A percentile compares a stretch with the other conserved stretches of the same genome.
Evolutionary conservation across 768 basidiomycete genomes (phyloP).

Genomic region (Tricholoma sp.): DNA sequence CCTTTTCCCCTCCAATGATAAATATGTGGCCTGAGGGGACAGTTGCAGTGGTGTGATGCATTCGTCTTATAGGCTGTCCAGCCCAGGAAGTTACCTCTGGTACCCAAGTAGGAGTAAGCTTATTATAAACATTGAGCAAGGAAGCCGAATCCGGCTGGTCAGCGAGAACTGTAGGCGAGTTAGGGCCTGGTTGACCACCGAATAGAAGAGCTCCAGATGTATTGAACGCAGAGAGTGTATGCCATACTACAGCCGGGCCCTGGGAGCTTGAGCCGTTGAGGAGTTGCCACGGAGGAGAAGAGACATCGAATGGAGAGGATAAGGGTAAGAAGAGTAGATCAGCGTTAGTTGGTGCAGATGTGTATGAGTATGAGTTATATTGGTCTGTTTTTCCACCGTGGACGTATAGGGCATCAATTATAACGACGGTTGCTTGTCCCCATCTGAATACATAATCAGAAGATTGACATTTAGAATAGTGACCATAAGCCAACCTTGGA

Average conservation of each 20-base stretch:
- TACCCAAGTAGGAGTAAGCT: slow-evolving; percentile 38
- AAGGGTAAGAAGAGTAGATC: slow-evolving; percentile 71
- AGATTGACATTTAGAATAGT: background rate
- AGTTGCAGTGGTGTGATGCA: slow-evolving; percentile 65
- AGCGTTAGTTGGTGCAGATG: slow-evolving; percentile 65
- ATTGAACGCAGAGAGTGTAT: slow-evolving; percentile 67
- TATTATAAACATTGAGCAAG: slow-evolving; percentile 42
- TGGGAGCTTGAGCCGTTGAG: slow-evolving; percentile 42
- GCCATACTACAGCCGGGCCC: slow-evolving; percentile 72
- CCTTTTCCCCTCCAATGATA: slow-evolving; percentile 75
- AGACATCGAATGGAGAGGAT: slow-evolving; percentile 48
- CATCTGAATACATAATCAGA: slow-evolving; percentile 46
- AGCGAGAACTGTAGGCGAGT: slow-evolving; percentile 46
- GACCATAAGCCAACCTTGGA: slow-evolving; percentile 18
- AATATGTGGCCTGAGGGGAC: slow-evolving; percentile 47
- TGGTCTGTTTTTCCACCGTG: slow-evolving; percentile 81
- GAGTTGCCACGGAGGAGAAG: slow-evolving; percentile 66
- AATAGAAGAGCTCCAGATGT: slow-evolving; percentile 54
- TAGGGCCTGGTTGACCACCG: slow-evolving; percentile 69
- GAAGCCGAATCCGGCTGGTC: slow-evolving; percentile 59
- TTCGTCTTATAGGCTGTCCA: slow-evolving; percentile 65
- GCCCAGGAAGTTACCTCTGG: slow-evolving; percentile 50
- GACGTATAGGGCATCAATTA: slow-evolving; percentile 59
- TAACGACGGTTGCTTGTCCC: slow-evolving; percentile 68
- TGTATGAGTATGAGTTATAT: slow-evolving; percentile 64